Percentiles rank a stretch among this genome's conserved stretches.
phyloP scores from a whole-genome alignment of 257 asterid genomes.

The Przewalskia tangutica region DNA sequence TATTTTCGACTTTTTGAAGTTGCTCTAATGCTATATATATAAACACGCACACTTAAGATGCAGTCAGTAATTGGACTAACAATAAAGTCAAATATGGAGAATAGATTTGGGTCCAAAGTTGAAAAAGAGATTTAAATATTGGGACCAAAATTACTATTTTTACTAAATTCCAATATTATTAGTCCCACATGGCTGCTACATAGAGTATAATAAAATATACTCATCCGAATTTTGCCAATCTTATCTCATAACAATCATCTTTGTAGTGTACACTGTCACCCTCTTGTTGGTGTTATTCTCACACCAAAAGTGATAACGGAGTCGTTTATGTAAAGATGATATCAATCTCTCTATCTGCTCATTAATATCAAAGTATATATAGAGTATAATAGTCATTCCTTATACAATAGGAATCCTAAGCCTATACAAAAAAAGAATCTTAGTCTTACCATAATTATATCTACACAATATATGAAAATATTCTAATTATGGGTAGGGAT shows the following conservation, averaged over 20 bases:
- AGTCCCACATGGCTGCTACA: background rate
- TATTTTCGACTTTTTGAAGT: background rate
- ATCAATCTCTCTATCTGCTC: too few species aligned
- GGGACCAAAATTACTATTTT: background rate
- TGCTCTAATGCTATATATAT: background rate
- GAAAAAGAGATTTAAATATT: background rate
- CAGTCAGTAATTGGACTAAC: background rate
- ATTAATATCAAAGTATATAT: too few species aligned
- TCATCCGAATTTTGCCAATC: conserved; percentile 19
- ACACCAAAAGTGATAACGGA: too few species aligned
- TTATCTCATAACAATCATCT: conserved; percentile 14
- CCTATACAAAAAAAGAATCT: too few species aligned
- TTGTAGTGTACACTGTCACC: conserved; percentile 12
- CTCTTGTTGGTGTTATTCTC: background rate
- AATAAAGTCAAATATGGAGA: background rate
- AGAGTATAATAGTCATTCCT: too few species aligned
- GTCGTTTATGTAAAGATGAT: too few species aligned
- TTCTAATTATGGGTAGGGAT: too few species aligned
- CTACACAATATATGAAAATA: too few species aligned
- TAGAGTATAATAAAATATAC: background rate
- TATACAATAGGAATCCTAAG: too few species aligned
- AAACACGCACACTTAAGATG: background rate
- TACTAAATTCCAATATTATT: background rate
- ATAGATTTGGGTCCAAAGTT: background rate
- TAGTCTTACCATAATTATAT: too few species aligned